These are phyloP conservation scores for Rhodotorula paludigena DNA, from an alignment of 768 basidiomycete genomes.

Conservation along the genomic window DNA sequence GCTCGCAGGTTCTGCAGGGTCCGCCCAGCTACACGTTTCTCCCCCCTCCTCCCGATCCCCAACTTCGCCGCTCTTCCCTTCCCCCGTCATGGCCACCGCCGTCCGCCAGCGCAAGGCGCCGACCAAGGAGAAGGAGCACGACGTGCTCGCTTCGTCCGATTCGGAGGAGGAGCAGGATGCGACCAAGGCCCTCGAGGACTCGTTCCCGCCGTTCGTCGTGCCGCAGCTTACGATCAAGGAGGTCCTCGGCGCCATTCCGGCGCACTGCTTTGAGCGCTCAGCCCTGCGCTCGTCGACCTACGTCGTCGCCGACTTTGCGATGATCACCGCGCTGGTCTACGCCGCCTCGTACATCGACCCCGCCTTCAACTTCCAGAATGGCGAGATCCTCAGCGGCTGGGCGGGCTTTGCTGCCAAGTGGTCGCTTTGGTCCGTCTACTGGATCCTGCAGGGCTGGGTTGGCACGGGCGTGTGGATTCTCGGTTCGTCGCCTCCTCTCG, in stretches of 20 bases:
- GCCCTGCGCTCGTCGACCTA: slow-evolving; percentile 72
- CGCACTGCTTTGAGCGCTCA: slow-evolving; percentile 84
- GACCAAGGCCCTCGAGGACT: slow-evolving; percentile 20
- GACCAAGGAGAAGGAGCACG: slow-evolving; percentile 22
- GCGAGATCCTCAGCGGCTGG: slow-evolving; percentile 51
- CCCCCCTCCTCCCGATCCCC: background rate
- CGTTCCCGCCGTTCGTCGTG: slow-evolving; percentile 32
- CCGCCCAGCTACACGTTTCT: slow-evolving; percentile 3
- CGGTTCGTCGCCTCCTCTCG: slow-evolving; percentile 4
- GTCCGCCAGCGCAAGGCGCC: slow-evolving; percentile 23
- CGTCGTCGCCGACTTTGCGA: slow-evolving; percentile 68
- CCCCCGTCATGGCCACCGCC: background rate
- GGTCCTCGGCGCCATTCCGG: slow-evolving; percentile 41
- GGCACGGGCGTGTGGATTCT: slow-evolving; percentile 53
- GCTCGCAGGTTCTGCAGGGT: background rate
- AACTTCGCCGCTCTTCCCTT: background rate
- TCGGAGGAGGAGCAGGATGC: slow-evolving; percentile 21
- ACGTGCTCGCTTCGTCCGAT: slow-evolving; percentile 30
- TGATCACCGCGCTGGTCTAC: slow-evolving; percentile 67
- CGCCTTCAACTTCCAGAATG: slow-evolving; percentile 51
- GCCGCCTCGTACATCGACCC: slow-evolving; percentile 61
- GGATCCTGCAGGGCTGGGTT: slow-evolving; percentile 59
- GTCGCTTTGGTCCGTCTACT: slow-evolving; percentile 40
- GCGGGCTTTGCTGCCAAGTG: slow-evolving; percentile 59
- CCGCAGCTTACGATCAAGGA: slow-evolving; percentile 44